Evolutionary conservation across 805 yeast genomes (phyloP).

Genomic region (Trichomonascus vanleenenianus): DNA sequence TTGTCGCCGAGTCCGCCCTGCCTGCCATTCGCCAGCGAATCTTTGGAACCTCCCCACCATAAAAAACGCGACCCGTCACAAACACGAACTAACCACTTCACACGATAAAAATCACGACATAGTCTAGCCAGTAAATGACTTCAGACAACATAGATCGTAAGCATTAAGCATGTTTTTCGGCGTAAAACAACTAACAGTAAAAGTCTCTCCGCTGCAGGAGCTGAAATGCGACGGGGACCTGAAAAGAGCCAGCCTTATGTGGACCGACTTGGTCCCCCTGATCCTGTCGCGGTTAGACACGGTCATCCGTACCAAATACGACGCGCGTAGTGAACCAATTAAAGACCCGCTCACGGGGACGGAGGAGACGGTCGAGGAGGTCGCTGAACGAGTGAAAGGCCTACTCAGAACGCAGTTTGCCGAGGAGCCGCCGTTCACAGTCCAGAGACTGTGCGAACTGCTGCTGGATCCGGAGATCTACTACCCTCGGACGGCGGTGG

Average conservation of each 20-base stretch:
- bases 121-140: no score
- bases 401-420: constrained; percentile 15
- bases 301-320: neutral
- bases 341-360: constrained; percentile 18
- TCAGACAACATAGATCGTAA: no score
- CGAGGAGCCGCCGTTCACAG: constrained; percentile 31
- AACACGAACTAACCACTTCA: no score
- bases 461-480: constrained; percentile 21
- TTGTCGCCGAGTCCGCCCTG: no score
- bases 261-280: neutral
- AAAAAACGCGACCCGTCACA: no score
- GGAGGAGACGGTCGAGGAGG: constrained; percentile 8
- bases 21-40: no score
- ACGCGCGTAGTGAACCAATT: neutral
- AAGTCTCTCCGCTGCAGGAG: neutral
- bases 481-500: constrained; percentile 17
- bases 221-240: neutral
- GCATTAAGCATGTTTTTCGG: no score
- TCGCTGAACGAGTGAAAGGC: constrained; percentile 5
- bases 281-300: neutral
- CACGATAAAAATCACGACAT: no score
- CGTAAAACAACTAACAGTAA: no score
- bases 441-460: constrained; percentile 32
- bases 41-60: no score
- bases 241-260: neutral